phyloP scores from a whole-genome alignment of 768 basidiomycete species.

The Termitomyces sp. region DNA sequence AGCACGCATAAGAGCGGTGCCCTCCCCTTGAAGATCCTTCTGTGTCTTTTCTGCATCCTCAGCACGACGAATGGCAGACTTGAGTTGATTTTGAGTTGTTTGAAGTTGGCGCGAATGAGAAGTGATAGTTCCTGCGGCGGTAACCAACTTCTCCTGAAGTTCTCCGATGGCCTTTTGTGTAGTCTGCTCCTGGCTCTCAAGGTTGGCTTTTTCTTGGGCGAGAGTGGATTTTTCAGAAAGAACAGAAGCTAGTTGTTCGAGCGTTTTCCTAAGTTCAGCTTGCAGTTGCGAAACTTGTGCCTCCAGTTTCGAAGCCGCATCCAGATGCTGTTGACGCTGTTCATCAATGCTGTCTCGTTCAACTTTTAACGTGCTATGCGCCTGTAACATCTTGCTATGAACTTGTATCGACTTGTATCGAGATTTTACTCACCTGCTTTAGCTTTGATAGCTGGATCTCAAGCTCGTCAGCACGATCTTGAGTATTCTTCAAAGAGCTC shows the following conservation, averaged over 20 bases:
- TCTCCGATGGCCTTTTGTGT: constrained; percentile 43
- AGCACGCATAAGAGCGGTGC: constrained; percentile 72
- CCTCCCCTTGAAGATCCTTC: constrained; percentile 71
- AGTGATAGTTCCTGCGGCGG: constrained; percentile 49
- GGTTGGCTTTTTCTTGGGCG: constrained; percentile 40
- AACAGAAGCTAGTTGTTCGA: constrained; percentile 38
- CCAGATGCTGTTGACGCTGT: constrained; percentile 35
- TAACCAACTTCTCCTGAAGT: constrained; percentile 55
- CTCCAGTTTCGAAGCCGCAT: constrained; percentile 44
- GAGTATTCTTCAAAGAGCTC: constrained; percentile 67
- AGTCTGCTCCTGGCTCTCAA: constrained; percentile 43
- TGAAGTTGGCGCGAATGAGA: constrained; percentile 53
- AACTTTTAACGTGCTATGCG: constrained; percentile 48
- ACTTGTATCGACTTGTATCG: neutral
- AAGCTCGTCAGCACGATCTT: constrained; percentile 77
- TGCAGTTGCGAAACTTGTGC: constrained; percentile 43
- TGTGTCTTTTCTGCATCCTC: constrained; percentile 72
- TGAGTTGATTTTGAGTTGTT: constrained; percentile 60
- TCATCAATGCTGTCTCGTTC: constrained; percentile 56
- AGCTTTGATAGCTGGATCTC: constrained; percentile 78
- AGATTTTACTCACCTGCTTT: constrained; percentile 52
- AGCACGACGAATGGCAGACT: constrained; percentile 57
- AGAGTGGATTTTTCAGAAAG: constrained; percentile 45
- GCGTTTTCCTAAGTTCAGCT: constrained; percentile 29
- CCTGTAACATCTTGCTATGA: constrained; percentile 30